Evolutionary conservation across 352 stramenopile genomes (phyloP), one percentile per base, ranked within the genome.

Genomic region (Stramenopiles sp.): DNA sequence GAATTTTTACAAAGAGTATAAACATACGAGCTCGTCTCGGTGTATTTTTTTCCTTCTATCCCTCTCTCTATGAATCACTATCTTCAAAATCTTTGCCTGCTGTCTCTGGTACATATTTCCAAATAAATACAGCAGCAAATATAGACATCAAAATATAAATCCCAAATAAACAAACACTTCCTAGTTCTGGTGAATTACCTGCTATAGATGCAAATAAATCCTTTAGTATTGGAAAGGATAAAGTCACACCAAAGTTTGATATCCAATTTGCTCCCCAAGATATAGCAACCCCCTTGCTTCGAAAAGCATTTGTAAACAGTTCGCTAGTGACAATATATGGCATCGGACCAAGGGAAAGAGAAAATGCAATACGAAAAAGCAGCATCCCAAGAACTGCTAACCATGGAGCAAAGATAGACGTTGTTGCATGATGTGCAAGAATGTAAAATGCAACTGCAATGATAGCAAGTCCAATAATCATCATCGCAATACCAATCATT

Each of bases 191-290:
- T 76, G 65, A 76, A 20, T 76, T 20, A 76, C 65, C 65, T 76
- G 65, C 65, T 76, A 76, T 76, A 76, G 65, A 76, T 31, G 65
- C 65, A 76, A 76, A 76, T 13, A 76, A 76, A 76, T 76, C 65
- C 65, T 76, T 76, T 76, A 76, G 65, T 4, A 76, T 76, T 4
- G 65, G 65, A 76, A 76, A 76, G 13, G 65, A 76, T 33, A 76
- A 76, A 76, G 65, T 76, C 4, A 76, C 65, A 13, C 65, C 65
- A 33, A 76, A 76, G 65, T 76, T 76, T 76, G 65, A 31, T 33
- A 76, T 76, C 65, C 65, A 76, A 20, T 76, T 76, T 76, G 65
- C 65, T 13, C 4, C 65, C 65, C 65, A 76, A 13, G 65, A 76
- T 76, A 76, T 76, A 13, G 65, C 65, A 76, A 76, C 65, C 13